Percentiles rank a stretch among this genome's conserved stretches.
These are phyloP conservation scores for Tetracladium marchalianum DNA, from an alignment of 495 filamentous ascomycete genomes.

Conservation along the genomic window DNA sequence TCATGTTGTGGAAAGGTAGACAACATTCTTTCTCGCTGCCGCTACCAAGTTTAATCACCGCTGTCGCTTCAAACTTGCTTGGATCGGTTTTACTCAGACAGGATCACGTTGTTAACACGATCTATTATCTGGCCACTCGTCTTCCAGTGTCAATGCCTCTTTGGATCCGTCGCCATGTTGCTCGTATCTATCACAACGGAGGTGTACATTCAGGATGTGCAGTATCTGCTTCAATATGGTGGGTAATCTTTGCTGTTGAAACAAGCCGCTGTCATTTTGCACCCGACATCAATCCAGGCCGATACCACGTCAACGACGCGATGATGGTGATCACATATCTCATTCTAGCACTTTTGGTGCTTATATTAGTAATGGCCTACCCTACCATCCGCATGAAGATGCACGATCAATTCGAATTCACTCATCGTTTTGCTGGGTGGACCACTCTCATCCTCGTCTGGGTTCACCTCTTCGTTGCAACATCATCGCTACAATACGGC, in stretches of 20 bases:
- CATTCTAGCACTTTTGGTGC: constrained; percentile 19
- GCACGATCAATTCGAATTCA: constrained; percentile 47
- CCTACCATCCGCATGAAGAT: constrained; percentile 34
- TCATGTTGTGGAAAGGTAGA: not conserved
- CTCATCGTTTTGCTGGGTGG: constrained; percentile 51
- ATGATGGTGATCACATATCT: constrained; percentile 22
- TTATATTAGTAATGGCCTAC: constrained; percentile 24
- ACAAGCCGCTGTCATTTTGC: constrained; percentile 27
- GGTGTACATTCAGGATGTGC: constrained; percentile 58
- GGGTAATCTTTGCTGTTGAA: constrained; percentile 45
- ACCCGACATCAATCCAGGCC: constrained; percentile 1
- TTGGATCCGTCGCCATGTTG: constrained; percentile 43
- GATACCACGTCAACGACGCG: constrained; percentile 1
- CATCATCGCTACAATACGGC: constrained; percentile 2
- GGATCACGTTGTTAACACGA: constrained; percentile 52
- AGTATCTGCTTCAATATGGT: constrained; percentile 51
- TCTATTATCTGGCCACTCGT: constrained; percentile 40
- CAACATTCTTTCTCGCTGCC: constrained; percentile 6
- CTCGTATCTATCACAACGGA: constrained; percentile 57
- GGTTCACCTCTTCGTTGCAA: constrained; percentile 30
- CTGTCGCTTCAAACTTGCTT: constrained; percentile 31
- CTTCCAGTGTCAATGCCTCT: constrained; percentile 47
- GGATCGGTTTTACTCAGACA: constrained; percentile 42
- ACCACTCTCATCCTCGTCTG: constrained; percentile 40
- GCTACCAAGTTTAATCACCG: constrained; percentile 26